Base-by-base conservation (phyloP, 768 basidiomycete species). In the Tremella mesenterica region DNA sequence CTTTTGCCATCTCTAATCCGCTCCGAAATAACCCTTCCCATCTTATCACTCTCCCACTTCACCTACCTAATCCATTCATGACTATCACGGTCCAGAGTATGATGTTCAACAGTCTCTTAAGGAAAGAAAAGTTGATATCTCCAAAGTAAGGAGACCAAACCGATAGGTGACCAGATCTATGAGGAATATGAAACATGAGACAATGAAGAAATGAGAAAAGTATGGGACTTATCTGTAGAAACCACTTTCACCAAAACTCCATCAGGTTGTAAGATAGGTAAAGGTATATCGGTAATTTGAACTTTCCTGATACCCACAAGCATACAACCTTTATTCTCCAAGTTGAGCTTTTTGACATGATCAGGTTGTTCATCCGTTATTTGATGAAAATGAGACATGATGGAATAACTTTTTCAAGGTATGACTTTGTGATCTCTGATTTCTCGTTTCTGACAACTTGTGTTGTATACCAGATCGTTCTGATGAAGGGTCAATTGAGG, bases 231-330 rank as follows among this genome's bases (percentile, higher is more conserved):
- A 66, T 59, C 67, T 50, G 67, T 64, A 28, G 58, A 51, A 45
- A 69, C 55, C 53, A 64, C 56, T 53, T 69, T 69, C 58, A 69
- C 67, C 4, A 69, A 54, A 8, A 69, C 64, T 21, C 62, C 64
- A 56, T 69, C 67, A 31, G 62, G 62, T 45, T 69, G 64, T 1
- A 69, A 45, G 44, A 66, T 61, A 6, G 62, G 67, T 39, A 66
- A 43, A n/a, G 56, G 54, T 12, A 52, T 61, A n/a, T 53, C 30
- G 50, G 56, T 44, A 34, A 69, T 41, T 23, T 41, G n/a, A 16
- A 41, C 38, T 23, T 41, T 41, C n/a, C n/a, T 23, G 5, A 41
- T n/a, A 16, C 38, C 38, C 46, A 63, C 41, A 26, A 69, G 46
- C 4, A 59, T 57, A 30, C 61, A 63, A n/a, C 63, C 48, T 3